These are phyloP conservation scores for Echeveria elegans DNA, from an alignment of 164 flowering plant genomes.

Conservation along the genomic window DNA sequence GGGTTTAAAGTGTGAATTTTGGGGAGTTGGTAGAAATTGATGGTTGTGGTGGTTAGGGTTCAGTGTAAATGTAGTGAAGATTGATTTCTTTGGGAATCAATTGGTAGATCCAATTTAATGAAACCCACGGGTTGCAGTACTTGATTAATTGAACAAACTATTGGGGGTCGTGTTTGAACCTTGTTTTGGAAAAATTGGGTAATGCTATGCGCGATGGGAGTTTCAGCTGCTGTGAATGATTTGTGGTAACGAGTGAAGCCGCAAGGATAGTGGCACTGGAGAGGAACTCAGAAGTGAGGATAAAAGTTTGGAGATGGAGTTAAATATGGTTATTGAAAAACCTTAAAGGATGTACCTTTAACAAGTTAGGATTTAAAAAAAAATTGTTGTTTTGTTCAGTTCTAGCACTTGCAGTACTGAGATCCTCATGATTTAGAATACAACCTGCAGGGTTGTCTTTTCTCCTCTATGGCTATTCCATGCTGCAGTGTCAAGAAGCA, in stretches of 20 bases:
- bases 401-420: background rate
- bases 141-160: background rate
- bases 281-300: too few species aligned
- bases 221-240: too few species aligned
- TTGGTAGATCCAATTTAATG: background rate
- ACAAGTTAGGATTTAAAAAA: background rate
- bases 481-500: slow-evolving; percentile 30
- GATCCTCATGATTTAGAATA: background rate
- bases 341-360: background rate
- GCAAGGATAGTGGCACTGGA: too few species aligned
- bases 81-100: too few species aligned
- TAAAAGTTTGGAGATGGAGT: too few species aligned
- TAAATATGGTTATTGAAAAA: too few species aligned
- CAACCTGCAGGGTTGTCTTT: slow-evolving; percentile 27
- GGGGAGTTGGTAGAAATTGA: background rate
- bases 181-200: background rate
- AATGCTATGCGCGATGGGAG: background rate
- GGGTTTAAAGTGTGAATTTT: background rate
- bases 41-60: background rate
- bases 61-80: background rate
- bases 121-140: background rate
- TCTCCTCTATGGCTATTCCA: slow-evolving; percentile 38
- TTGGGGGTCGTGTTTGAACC: background rate
- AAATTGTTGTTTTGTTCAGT: background rate
- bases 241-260: background rate